Conservation (phyloP, 441 rosid genomes). For the Pelargonium exstipulatum region DNA sequence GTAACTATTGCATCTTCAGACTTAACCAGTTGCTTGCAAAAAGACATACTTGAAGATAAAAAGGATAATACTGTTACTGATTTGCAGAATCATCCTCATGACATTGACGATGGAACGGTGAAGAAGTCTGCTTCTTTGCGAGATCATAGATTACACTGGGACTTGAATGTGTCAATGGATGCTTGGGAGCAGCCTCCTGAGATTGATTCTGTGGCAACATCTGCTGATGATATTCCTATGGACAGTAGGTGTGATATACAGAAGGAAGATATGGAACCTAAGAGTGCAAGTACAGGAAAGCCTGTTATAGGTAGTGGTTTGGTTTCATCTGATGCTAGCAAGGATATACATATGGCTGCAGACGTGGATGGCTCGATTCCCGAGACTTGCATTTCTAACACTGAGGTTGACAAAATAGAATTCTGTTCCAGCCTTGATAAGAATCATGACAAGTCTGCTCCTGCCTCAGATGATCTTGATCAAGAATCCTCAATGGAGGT, state of each 20-base stretch:
- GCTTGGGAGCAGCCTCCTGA: slow-evolving; percentile 47
- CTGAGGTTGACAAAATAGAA: slow-evolving; percentile 20
- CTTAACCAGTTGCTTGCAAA: slow-evolving; percentile 4
- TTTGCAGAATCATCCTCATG: slow-evolving; percentile 18
- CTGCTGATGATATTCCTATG: not conserved
- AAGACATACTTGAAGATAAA: slow-evolving; percentile 24
- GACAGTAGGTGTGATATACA: slow-evolving; percentile 15
- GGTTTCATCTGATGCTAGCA: slow-evolving; percentile 25
- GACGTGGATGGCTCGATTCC: slow-evolving; percentile 16
- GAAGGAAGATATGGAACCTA: slow-evolving; percentile 16
- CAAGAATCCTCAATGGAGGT: slow-evolving; percentile 7
- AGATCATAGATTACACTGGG: slow-evolving; percentile 40
- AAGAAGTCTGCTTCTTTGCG: slow-evolving; percentile 19
- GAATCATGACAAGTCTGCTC: slow-evolving; percentile 11
- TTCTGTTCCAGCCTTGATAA: slow-evolving; percentile 16
- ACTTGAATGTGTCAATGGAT: slow-evolving; percentile 51
- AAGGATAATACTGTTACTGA: slow-evolving; percentile 13
- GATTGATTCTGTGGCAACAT: slow-evolving; percentile 21
- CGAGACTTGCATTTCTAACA: slow-evolving; percentile 10
- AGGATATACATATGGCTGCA: slow-evolving; percentile 2
- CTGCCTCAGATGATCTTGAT: slow-evolving; percentile 9
- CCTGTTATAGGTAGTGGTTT: slow-evolving; percentile 4
- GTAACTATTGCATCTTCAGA: slow-evolving; percentile 17
- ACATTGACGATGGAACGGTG: slow-evolving; percentile 16
- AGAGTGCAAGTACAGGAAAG: not conserved